Base-by-base conservation (phyloP, 2,329 filamentous ascomycete genomes). In the Fusarium virguliforme region DNA sequence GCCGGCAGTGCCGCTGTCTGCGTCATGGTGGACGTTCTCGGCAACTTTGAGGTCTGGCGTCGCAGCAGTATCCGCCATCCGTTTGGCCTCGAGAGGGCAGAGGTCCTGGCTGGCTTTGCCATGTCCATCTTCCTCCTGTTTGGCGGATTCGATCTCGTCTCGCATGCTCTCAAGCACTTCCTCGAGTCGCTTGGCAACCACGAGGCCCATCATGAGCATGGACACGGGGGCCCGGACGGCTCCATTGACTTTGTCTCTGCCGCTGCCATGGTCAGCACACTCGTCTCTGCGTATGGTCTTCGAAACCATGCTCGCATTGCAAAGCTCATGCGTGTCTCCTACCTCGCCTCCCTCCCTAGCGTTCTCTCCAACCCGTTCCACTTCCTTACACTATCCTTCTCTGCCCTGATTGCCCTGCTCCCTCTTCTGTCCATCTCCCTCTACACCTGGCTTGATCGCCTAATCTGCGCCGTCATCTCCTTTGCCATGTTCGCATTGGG, bases 1-100 rank as follows among this genome's bases (percentile, higher is more conserved):
- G 95, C 96, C 8, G 89, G 97, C 2, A 96, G 94, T 35, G 96
- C 96, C 5, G 91, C 95, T 53, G 89, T 98, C 6, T 98, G 95
- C 79, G 94, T 97, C 4, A 91, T 90, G 12, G 95, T 98, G 51
- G 96, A 99, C 78, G 93, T 98, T 2, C 89, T 98, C 53, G 91
- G 93, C 57, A 99, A 99, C 80, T 99, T 99, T 76, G 96, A 99
- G 79, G 95, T 98, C 41, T 99, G 96, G 96, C 94, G 94, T 71
- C 89, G 95, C 51, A 95, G 93, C 74, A 97, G 92, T 73, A 92
- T 99, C 74, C 91, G 95, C 26, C 94, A 99, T 81, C 96, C 96
- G 0, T 99, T 99, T 78, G 95, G 92, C 4, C 88, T 99, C 26
- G 94, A 98, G 82, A 90, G 96, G 60, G 93, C 93, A 64, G 96